These are phyloP conservation scores for Rhizopogon roseolus DNA, from an alignment of 768 basidiomycete genomes.

Conservation along the genomic window DNA sequence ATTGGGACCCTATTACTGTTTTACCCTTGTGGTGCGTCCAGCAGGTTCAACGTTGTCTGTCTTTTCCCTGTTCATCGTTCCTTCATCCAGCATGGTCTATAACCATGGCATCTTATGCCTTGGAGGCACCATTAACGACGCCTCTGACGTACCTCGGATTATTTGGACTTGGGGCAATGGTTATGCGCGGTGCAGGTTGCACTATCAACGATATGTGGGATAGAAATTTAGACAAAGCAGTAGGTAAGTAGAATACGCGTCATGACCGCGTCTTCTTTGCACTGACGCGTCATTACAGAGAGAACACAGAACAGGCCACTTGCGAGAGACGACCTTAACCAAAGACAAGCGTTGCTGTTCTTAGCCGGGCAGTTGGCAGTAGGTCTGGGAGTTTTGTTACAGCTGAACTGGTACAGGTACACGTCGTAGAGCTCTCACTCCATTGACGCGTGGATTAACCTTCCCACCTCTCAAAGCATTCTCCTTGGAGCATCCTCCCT, in stretches of 20 bases:
- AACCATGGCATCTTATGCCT: conserved; percentile 89
- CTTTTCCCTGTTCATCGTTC: not conserved
- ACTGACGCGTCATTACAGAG: conserved; percentile 36
- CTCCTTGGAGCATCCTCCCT: conserved; percentile 88
- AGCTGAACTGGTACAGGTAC: conserved; percentile 94
- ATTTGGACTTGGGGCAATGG: conserved; percentile 84
- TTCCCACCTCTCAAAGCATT: conserved; percentile 50
- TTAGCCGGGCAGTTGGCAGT: conserved; percentile 76
- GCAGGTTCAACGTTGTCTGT: not conserved
- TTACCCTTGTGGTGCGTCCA: conserved; percentile 84
- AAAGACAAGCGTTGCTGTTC: conserved; percentile 72
- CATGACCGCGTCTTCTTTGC: not conserved
- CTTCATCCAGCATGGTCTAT: conserved; percentile 90
- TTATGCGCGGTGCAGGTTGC: conserved; percentile 98
- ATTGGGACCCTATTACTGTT: conserved; percentile 90
- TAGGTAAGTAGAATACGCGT: conserved; percentile 49
- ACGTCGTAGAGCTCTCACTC: conserved; percentile 12
- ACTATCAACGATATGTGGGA: conserved; percentile 99
- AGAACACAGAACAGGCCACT: conserved; percentile 87
- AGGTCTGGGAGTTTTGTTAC: conserved; percentile 81
- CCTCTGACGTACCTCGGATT: conserved; percentile 75
- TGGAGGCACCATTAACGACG: conserved; percentile 56
- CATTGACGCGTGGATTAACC: not conserved
- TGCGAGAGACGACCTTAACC: conserved; percentile 76
- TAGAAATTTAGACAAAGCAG: conserved; percentile 81